A percentile compares a stretch with the other conserved stretches of the same genome.
Evolutionary conservation across 2,329 filamentous ascomycete species (phyloP).

Genomic region (Erysiphe pulchra): DNA sequence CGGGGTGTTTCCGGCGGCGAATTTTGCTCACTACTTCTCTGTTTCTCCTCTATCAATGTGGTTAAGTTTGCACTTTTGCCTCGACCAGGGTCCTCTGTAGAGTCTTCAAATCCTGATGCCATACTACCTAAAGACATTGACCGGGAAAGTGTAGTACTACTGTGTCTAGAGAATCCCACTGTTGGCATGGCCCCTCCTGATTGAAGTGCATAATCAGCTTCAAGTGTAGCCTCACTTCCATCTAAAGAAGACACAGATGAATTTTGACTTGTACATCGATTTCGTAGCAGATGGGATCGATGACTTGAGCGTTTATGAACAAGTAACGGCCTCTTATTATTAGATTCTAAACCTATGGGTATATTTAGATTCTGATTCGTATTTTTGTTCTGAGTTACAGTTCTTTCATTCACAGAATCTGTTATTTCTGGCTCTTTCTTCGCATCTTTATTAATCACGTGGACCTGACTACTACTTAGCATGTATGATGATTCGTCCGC

Average conservation of each 20-base stretch:
- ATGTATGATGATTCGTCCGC: slow-evolving; percentile 5
- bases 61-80: slow-evolving; percentile 23
- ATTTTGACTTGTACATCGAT: slow-evolving; percentile 25
- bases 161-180: slow-evolving; percentile 21
- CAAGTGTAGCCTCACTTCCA: slow-evolving; percentile 46
- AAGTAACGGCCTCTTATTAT: slow-evolving; percentile 20
- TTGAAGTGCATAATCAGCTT: slow-evolving; percentile 59
- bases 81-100: slow-evolving; percentile 9
- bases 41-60: slow-evolving; percentile 28
- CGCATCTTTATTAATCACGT: background rate
- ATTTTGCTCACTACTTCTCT: slow-evolving; percentile 21
- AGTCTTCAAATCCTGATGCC: slow-evolving; percentile 44
- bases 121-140: slow-evolving; percentile 77
- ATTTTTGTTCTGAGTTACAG: background rate
- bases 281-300: slow-evolving; percentile 31
- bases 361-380: slow-evolving; percentile 14
- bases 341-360: slow-evolving; percentile 20
- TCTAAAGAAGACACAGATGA: slow-evolving; percentile 36
- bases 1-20: slow-evolving; percentile 43
- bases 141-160: slow-evolving; percentile 35
- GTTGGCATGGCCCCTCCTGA: slow-evolving; percentile 49
- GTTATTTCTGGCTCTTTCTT: background rate
- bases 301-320: slow-evolving; percentile 16
- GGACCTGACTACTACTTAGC: slow-evolving; percentile 7
- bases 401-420: background rate